These are phyloP conservation scores for Trichoderma sp. DNA, from an alignment of 2,329 filamentous ascomycete species.

Conservation along the genomic window DNA sequence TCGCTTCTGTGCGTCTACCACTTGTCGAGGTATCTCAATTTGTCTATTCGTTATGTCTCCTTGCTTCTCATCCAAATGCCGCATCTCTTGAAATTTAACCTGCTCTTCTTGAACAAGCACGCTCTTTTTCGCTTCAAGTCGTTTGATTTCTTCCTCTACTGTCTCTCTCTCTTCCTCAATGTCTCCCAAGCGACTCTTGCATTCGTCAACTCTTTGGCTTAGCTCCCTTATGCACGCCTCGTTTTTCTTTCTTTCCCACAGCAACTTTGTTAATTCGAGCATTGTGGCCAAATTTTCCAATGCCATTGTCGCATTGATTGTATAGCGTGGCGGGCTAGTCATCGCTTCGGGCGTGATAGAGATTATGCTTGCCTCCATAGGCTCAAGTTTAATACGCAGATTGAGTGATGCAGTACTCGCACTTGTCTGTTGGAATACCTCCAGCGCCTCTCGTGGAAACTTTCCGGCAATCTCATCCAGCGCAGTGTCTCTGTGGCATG, in stretches of 20 bases:
- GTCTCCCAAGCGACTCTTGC: background rate
- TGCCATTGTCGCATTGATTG: background rate
- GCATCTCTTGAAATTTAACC: background rate
- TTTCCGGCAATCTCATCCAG: background rate
- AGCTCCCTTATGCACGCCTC: background rate
- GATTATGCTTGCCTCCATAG: background rate
- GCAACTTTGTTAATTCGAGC: background rate
- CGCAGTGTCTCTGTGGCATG: conserved; percentile 11
- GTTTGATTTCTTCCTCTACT: background rate
- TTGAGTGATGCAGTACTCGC: conserved; percentile 24
- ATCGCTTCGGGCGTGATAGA: background rate
- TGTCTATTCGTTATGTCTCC: background rate
- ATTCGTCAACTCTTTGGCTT: background rate
- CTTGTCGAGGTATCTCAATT: background rate
- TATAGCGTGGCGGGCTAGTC: background rate
- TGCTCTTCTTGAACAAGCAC: background rate
- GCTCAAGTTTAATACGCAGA: conserved; percentile 3
- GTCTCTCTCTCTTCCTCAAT: background rate
- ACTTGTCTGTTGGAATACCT: background rate
- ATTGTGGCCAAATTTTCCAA: background rate
- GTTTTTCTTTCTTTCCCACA: background rate
- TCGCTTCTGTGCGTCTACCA: background rate
- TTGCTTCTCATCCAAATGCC: background rate
- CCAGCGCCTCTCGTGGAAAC: background rate
- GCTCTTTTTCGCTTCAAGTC: background rate